phyloP scores from a whole-genome alignment of 2,329 filamentous ascomycete genomes.

The Penicillium fuscoglaucum region DNA sequence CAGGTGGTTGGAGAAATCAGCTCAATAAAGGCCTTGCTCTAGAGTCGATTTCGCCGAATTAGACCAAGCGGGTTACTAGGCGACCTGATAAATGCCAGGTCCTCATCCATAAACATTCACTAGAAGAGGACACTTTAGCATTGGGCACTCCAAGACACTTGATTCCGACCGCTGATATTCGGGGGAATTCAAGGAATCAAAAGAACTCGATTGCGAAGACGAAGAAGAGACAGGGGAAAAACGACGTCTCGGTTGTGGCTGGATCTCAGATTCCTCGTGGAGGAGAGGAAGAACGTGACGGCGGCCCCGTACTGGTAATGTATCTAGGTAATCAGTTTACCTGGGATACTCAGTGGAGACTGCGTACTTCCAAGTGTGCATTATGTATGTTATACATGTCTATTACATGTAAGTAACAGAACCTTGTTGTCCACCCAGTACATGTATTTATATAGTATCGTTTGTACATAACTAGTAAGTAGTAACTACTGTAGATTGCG shows the following conservation, averaged over 20 bases:
- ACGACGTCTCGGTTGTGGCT: slow-evolving; percentile 22
- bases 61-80: slow-evolving; percentile 3
- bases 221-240: slow-evolving; percentile 5
- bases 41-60: slow-evolving; percentile 1
- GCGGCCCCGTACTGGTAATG: neutral
- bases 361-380: neutral
- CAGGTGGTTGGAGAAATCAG: neutral
- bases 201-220: neutral
- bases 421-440: neutral
- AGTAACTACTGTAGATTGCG: no score
- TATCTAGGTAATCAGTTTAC: neutral
- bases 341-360: neutral
- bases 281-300: slow-evolving; percentile 26
- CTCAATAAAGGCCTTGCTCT: neutral
- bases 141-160: neutral
- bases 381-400: neutral
- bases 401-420: neutral
- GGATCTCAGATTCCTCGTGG: slow-evolving; percentile 27
- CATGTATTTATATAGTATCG: no score
- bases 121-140: neutral
- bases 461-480: no score
- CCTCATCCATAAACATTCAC: slow-evolving; percentile 4
- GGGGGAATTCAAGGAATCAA: neutral
- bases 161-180: neutral
- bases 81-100: slow-evolving; percentile 6